Evolutionary conservation across 306 rosid species (phyloP).

Genomic region (Calophaca sinica): DNA sequence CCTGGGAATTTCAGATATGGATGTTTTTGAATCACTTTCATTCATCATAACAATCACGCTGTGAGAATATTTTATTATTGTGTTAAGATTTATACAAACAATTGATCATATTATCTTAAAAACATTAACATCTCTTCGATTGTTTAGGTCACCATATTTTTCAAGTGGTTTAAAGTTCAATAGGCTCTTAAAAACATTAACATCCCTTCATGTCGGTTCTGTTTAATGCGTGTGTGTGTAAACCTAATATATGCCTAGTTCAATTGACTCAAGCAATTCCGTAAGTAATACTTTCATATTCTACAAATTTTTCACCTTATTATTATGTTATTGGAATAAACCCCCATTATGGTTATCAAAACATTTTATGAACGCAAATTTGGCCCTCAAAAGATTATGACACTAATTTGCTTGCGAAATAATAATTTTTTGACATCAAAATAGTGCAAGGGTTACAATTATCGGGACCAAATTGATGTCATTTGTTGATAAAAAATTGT

Average conservation of each 20-base stretch:
- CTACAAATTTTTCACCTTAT: neutral
- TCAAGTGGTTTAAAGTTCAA: neutral
- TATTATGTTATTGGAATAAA: neutral
- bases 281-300: neutral
- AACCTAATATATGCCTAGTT: too few species aligned
- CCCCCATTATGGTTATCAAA: neutral
- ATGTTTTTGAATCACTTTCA: slow-evolving; percentile 14
- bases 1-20: neutral
- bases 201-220: too few species aligned
- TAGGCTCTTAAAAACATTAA: too few species aligned
- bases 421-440: neutral
- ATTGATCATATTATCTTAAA: slow-evolving; percentile 26
- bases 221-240: too few species aligned
- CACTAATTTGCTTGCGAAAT: neutral
- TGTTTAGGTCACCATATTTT: neutral
- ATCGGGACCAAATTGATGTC: neutral
- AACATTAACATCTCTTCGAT: neutral
- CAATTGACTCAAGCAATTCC: too few species aligned
- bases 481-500: too few species aligned
- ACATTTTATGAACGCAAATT: neutral
- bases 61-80: neutral
- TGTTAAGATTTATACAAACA: neutral
- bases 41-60: neutral
- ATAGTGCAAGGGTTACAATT: too few species aligned
- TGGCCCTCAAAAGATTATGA: neutral